Conservation (phyloP, 2,329 filamentous ascomycete genomes). For the Purpureocillium lavendulum region DNA sequence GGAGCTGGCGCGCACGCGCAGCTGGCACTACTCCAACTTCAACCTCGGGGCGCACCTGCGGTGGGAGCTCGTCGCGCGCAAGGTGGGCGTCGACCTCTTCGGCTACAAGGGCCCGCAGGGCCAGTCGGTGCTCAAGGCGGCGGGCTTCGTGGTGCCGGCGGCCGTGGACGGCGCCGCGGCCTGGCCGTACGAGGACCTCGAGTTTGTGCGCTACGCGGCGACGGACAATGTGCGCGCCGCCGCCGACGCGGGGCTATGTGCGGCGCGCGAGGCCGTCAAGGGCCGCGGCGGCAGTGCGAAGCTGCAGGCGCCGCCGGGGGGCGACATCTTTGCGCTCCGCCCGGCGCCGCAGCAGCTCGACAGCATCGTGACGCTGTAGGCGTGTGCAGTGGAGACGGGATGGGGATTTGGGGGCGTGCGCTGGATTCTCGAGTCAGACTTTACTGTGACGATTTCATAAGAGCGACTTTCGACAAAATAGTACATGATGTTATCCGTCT, state of each 20-base stretch:
- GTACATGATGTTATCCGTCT: too few relatives aligned
- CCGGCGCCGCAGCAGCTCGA: constrained; percentile 18
- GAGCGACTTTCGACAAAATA: too few relatives aligned
- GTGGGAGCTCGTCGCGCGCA: constrained; percentile 10
- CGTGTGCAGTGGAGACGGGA: too few relatives aligned
- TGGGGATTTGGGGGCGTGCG: too few relatives aligned
- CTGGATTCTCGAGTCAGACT: too few relatives aligned
- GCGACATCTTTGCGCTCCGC: constrained; percentile 15
- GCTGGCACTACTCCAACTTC: constrained; percentile 19
- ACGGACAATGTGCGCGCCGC: constrained; percentile 16
- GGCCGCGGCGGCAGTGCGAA: constrained; percentile 1
- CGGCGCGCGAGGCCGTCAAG: constrained; percentile 6
- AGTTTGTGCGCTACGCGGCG: constrained; percentile 14
- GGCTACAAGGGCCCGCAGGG: constrained; percentile 11
- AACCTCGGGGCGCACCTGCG: constrained; percentile 12
- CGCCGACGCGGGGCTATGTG: constrained; percentile 11
- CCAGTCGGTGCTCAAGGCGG: constrained; percentile 12
- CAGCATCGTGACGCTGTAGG: constrained; percentile 9
- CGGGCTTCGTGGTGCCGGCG: constrained; percentile 15
- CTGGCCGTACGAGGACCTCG: constrained; percentile 14
- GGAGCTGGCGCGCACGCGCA: constrained; percentile 16
- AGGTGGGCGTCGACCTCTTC: constrained; percentile 14
- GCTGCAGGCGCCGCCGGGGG: constrained; percentile 12
- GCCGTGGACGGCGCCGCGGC: constrained; percentile 7
- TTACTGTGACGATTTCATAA: too few relatives aligned